Base-by-base conservation (phyloP, 1,139 yeast species). In the Wickerhamomyces sp. region DNA sequence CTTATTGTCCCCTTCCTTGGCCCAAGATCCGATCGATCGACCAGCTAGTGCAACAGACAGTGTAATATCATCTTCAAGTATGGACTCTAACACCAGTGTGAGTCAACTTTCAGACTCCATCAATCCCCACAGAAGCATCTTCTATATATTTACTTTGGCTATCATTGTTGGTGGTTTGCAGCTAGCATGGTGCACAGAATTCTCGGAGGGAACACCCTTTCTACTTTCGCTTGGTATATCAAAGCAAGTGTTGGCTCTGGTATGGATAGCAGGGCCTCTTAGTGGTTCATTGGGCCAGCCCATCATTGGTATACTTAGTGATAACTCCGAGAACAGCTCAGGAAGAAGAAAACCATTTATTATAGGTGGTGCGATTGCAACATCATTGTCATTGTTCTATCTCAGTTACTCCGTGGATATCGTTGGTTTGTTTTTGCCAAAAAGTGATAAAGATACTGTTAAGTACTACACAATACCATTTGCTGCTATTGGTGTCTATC, bases 221-320 rank as follows among this genome's bases (percentile, higher is more conserved):
- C 48, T 57, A 26, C 55, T 75, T 10, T 70, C 78, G 1, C 55
- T 76, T 15, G 82, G 82, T 3, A 59, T 76, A 40, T 63, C 78
- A 3, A 75, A 74, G 44, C 64, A 71, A 14, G 46, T 64, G 6
- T 55, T 75, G 37, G 75, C 80, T 2, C 55, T 76, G 26, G 69
- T 76, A 3, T 76, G 82, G 82, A 64, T 74, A 9, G 80, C 80
- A 0, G 82, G 82, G 1, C 83, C 83, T 1, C 46, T 75, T 9
- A 70, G 78, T 10, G 83, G 83, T 2, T 63, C 76, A 1, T 42
- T 76, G 11, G 78, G 78, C 13, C 82, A 75, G 52, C 83, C 83
- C 1, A 55, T 75, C 5, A 69, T 75, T 16, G 83, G 83, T 1
- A 61, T 72, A 13, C 49, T 72, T 31, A 70, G 78, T 32, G 83